Evolutionary conservation across 1,139 yeast species (phyloP), one percentile per base, ranked within the genome.

Genomic region (Candida sp.): DNA sequence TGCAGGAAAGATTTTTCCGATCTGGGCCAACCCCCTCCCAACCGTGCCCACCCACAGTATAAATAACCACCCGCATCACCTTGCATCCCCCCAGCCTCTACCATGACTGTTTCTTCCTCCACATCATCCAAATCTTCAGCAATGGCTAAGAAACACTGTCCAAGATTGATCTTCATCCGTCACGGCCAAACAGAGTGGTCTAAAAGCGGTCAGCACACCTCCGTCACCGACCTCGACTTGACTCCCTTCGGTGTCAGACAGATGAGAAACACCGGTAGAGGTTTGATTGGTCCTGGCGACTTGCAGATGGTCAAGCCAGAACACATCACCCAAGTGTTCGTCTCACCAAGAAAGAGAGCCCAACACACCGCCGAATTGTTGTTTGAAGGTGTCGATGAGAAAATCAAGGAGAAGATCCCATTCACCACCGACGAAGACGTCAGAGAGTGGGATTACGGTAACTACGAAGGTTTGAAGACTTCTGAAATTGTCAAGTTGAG

Each of bases 141-240:
- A 39, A 60, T 58, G 59, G 50, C 60, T 22, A 66, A 63, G 49
- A 58, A 66, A 31, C 75, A 76, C 43, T 79, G 90, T 25, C 96
- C 96, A 22, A 79, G 96, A 70, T 85, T 90, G 40, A 83, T 90
- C 34, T 84, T 90, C 60, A 84, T 90, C 48, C 93, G 97, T 61
- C 93, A 87, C 62, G 91, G 96, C 35, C 97, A 93, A 72, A 93
- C 98, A 3, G 96, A 85, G 69, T 93, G 98, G 98, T 92, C 98
- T 35, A 85, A 88, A 63, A 81, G 92, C 4, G 98, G 98, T 32
- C 97, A 90, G 67, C 87, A 90, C 70, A 93, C 98, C 5, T 90
- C 97, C 2, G 61, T 77, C 47, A 93, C 98, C 1, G 98, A 93
- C 60, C 68, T 93, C 35, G 84, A 85, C 8, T 78, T 93, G 65